Evolutionary conservation across 2,329 filamentous ascomycete genomes (phyloP), one percentile per base, ranked within the genome.

Genomic region (Scedosporium boydii): DNA sequence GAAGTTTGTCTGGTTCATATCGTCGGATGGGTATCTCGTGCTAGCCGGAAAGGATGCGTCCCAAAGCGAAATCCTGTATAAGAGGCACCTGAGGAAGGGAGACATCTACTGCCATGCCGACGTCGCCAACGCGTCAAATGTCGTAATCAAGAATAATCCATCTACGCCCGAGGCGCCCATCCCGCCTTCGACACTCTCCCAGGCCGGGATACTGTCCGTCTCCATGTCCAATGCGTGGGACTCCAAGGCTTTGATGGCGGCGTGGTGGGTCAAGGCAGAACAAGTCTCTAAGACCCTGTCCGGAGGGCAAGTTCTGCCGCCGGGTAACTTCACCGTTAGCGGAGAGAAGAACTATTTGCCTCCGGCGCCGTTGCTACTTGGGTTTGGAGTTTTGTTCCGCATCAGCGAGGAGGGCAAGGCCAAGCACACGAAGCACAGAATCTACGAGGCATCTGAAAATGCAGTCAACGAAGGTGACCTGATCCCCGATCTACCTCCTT

Each of bases 1-100:
- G 70, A 99, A 99, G 74, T 99, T 96, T 69, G 80, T 87, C 29
- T 98, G 91, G 82, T 99, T 99, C 76, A 84, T 98, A 68, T 97
- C 93, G 0, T 96, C 92, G 0, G 95, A 99, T 70, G 93, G 93
- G 4, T 97, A 98, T 72, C 82, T 99, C 5, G 90, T 98, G 0
- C 82, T 99, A 16, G 93, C 87, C 55, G 93, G 92, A 16, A 91
- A 91, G 65, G 95, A 99, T 76, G 83, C 87, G 1, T 88, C 91
- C 68, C 95, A 99, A 72, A 92, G 89, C 69, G 95, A 99, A 72
- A 87, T 93, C 48, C 79, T 99, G n/a, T 99, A 98, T 76, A 87
- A 87, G 65, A 85, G 85, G 26, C 88, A 98, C 69, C 77, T 99
- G 55, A 88, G 87, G 66, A 96, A 91, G 70, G 95, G 93, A 4